Evolutionary conservation across 23 red algal species (phyloP).

Genomic region (Gracilaria gracilis): DNA sequence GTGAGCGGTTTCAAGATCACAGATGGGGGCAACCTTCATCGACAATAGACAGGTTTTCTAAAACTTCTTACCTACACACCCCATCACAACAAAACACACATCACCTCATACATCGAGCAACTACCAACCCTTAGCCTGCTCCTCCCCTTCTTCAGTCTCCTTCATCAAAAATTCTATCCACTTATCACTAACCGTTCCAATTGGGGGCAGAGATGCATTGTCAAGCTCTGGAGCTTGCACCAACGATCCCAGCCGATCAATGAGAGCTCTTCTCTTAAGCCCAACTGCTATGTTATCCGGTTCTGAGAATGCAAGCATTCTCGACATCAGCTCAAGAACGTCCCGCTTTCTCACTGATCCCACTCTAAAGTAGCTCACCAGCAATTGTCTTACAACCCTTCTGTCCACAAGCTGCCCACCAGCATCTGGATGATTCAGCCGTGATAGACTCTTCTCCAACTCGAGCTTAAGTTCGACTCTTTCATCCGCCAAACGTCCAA

Average conservation of each 20-base stretch:
- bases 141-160: slow-evolving; percentile 76
- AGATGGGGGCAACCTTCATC: not conserved
- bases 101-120: not conserved
- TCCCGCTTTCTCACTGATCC: slow-evolving; percentile 66
- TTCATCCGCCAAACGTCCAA: slow-evolving; percentile 75
- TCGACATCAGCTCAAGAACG: slow-evolving; percentile 83
- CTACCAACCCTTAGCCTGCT: slow-evolving; percentile 62
- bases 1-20: not conserved
- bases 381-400: slow-evolving; percentile 82
- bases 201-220: slow-evolving; percentile 54
- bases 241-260: slow-evolving; percentile 67
- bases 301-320: slow-evolving; percentile 79
- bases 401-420: slow-evolving; percentile 81
- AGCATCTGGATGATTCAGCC: slow-evolving; percentile 72
- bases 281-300: slow-evolving; percentile 75
- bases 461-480: slow-evolving; percentile 75
- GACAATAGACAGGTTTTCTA: not conserved
- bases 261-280: slow-evolving; percentile 63
- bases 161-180: slow-evolving; percentile 95
- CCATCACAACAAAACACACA: not conserved
- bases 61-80: not conserved
- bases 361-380: slow-evolving; percentile 84
- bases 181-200: slow-evolving; percentile 83
- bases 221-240: slow-evolving; percentile 71
- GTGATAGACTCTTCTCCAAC: slow-evolving; percentile 68